Base-by-base conservation (phyloP, 1,284 basidiomycete species). In the Rugosomyces carneus region DNA sequence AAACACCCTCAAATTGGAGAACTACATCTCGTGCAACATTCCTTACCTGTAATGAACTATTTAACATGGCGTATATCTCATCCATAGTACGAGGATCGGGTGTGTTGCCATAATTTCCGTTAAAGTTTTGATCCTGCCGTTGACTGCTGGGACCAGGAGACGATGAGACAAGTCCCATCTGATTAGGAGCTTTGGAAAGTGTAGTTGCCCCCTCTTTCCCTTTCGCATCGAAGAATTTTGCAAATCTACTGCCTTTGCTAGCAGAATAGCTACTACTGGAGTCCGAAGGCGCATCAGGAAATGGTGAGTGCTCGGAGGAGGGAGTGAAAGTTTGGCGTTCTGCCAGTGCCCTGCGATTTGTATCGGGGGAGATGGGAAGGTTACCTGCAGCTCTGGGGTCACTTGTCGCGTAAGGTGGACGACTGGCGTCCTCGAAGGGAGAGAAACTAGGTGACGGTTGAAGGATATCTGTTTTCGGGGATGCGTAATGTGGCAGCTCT, bases 171-270 rank as follows among this genome's bases (percentile, higher is more conserved):
- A 70, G 65, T 16, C 66, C 62, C 38, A 64, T 63, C 5, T 61
- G 58, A n/a, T 63, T 64, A 34, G 67, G 64, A 29, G 61, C 58
- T 53, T 79, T 78, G 16, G 62, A 56, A n/a, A 63, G 53, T 24
- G 60, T 51, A 40, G 61, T 44, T 21, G 57, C 49, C 36, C 48
- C 47, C 5, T 85, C 82, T 53, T 76, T 75, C 26, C 63, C 60
- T 62, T 85, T 88, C n/a, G 72, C 72, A 53, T 89, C 87, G 51
- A 88, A 89, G 60, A 88, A 87, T 59, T 88, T 89, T 24, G 85
- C 86, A 60, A 89, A 84, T 21, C 86, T 79, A 59, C 86, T 89
- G 24, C 85, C 85, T 61, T 81, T 86, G 24, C 69, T 71, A 29
- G 69, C 63, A 13, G 74, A 69, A 57, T 75, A 68, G 15, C 70